phyloP scores from a whole-genome alignment of 2,329 filamentous ascomycete species.

The Grosmannia serpens region DNA sequence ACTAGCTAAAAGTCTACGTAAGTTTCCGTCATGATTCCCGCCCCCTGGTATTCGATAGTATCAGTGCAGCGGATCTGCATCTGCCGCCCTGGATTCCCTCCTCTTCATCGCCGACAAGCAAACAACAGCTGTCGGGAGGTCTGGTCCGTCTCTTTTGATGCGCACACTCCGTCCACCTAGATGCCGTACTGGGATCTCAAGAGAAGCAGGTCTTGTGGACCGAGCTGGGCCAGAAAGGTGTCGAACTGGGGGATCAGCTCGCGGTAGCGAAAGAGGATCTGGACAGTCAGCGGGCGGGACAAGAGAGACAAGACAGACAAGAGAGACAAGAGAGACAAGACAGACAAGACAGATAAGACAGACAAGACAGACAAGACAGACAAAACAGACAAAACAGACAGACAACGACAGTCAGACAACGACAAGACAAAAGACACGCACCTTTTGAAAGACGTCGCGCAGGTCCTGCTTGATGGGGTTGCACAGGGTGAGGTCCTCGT shows the following conservation, averaged over 20 bases:
- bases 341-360: no score
- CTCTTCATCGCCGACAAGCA: no score
- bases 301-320: background rate
- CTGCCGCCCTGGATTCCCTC: no score
- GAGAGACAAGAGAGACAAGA: background rate
- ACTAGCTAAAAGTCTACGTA: no score
- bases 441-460: slow-evolving; percentile 64
- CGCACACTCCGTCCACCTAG: slow-evolving; percentile 10
- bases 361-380: background rate
- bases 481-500: slow-evolving; percentile 51
- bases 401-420: no score
- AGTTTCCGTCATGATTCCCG: no score
- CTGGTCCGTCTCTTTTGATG: background rate
- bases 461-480: slow-evolving; percentile 53
- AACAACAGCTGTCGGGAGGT: no score
- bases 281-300: slow-evolving; percentile 5
- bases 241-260: slow-evolving; percentile 49
- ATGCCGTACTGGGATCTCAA: slow-evolving; percentile 37
- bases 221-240: slow-evolving; percentile 40
- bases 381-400: background rate
- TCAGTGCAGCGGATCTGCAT: no score
- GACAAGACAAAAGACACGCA: slow-evolving; percentile 36
- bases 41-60: no score
- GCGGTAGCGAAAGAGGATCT: slow-evolving; percentile 45
- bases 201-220: slow-evolving; percentile 35